phyloP scores from a whole-genome alignment of 495 filamentous ascomycete genomes.

The Hyaloscypha hepaticicola region DNA sequence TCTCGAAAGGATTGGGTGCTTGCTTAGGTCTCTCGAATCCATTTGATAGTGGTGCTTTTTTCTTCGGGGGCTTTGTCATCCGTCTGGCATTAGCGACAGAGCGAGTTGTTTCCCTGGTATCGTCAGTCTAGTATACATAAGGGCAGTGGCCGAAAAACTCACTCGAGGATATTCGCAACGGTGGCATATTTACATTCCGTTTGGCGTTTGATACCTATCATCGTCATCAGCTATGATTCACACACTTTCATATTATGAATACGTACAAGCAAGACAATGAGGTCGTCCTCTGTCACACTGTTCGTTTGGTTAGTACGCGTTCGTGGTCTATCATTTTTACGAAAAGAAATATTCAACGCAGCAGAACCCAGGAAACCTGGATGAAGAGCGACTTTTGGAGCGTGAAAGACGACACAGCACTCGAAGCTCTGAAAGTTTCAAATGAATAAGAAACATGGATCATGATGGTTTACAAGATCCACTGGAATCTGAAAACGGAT shows the following conservation, averaged over 20 bases:
- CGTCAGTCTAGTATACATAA: conserved; percentile 4
- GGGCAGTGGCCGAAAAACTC: conserved; percentile 34
- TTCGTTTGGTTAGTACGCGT: not conserved
- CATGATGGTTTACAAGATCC: too few relatives aligned
- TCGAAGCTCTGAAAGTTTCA: too few relatives aligned
- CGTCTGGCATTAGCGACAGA: conserved; percentile 50
- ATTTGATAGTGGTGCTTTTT: conserved; percentile 31
- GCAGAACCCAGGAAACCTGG: not conserved
- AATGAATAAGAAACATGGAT: too few relatives aligned
- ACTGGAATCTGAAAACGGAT: too few relatives aligned
- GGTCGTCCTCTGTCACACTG: conserved; percentile 59
- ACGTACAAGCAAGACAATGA: conserved; percentile 65
- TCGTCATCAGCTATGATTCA: not conserved
- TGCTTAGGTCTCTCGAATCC: conserved; percentile 23
- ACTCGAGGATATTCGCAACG: conserved; percentile 69
- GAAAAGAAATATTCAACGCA: not conserved
- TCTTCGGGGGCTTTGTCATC: conserved; percentile 59
- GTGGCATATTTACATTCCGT: conserved; percentile 67
- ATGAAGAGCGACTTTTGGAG: not conserved
- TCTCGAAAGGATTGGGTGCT: conserved; percentile 21
- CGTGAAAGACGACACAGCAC: too few relatives aligned
- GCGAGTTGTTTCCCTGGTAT: conserved; percentile 46
- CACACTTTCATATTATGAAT: not conserved
- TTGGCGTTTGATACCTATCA: conserved; percentile 60
- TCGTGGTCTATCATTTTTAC: not conserved